Conservation (phyloP, 495 filamentous ascomycete species). For the Trichocladium uniseriatum region DNA sequence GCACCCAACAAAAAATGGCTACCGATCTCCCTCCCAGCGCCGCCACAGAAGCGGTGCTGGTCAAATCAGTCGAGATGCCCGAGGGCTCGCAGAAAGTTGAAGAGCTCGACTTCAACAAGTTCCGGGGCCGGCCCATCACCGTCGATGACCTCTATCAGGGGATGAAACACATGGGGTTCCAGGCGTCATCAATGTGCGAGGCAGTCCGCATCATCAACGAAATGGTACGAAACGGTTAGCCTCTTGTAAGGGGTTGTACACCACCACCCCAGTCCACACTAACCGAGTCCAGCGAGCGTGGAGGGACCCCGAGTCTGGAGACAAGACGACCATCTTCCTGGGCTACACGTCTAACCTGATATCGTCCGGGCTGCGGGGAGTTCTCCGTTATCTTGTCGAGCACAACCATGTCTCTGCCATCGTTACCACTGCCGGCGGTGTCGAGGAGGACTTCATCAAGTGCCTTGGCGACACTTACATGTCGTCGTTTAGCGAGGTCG, state of each 20-base stretch:
- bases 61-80: constrained; percentile 75
- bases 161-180: constrained; percentile 84
- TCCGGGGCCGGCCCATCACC: constrained; percentile 63
- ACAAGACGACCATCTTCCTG: constrained; percentile 83
- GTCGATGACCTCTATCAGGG: constrained; percentile 73
- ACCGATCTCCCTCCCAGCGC: constrained; percentile 47
- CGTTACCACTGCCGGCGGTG: constrained; percentile 91
- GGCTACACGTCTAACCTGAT: constrained; percentile 97
- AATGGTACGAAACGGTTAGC: constrained; percentile 56
- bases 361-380: constrained; percentile 86
- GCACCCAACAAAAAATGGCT: constrained; percentile 14
- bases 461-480: constrained; percentile 91
- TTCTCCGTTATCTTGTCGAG: constrained; percentile 82
- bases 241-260: no score
- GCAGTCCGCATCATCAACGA: constrained; percentile 82
- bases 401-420: constrained; percentile 84
- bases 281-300: constrained; percentile 53
- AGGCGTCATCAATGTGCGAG: constrained; percentile 75
- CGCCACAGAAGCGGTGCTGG: constrained; percentile 78
- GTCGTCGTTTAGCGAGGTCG: constrained; percentile 66
- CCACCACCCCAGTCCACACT: constrained; percentile 1
- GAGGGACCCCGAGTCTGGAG: constrained; percentile 60
- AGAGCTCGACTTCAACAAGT: constrained; percentile 84
- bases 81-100: constrained; percentile 60
- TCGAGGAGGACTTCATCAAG: constrained; percentile 98